Evolutionary conservation across 73 alveolate genomes (phyloP).

Genomic region (Symbiodinium pilosum): DNA sequence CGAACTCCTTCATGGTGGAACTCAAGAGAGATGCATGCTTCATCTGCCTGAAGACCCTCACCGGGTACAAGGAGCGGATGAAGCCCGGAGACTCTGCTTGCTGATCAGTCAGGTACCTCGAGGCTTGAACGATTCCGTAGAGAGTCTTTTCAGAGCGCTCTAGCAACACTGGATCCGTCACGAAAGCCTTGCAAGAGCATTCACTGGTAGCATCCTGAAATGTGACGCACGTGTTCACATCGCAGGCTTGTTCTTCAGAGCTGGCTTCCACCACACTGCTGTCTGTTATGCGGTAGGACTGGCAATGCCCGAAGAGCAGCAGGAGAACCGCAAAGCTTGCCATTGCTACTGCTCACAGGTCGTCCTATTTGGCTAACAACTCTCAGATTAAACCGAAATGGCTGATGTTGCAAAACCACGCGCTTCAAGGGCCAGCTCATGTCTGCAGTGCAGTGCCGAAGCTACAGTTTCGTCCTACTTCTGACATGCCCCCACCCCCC

Average conservation of each 20-base stretch:
- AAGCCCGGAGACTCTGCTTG: not conserved
- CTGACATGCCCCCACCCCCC: not conserved
- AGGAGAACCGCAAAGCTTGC: not conserved
- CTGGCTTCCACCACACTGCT: not conserved
- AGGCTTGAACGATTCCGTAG: not conserved
- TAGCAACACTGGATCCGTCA: not conserved
- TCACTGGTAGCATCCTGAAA: not conserved
- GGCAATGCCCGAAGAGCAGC: not conserved
- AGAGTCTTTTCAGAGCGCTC: not conserved
- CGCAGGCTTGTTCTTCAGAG: not conserved
- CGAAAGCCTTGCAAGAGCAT: not conserved
- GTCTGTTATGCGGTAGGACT: not conserved
- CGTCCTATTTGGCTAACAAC: not conserved
- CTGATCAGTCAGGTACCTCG: constrained; percentile 6
- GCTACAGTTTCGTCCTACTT: not conserved
- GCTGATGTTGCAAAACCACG: not conserved
- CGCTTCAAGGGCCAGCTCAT: not conserved
- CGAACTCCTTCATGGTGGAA: not conserved
- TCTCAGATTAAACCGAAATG: not conserved
- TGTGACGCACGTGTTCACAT: not conserved
- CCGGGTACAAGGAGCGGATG: not conserved
- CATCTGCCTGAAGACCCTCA: no score
- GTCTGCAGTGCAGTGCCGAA: not conserved
- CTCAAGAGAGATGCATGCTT: not conserved
- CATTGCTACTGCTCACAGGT: not conserved